Evolutionary conservation across 2,329 filamentous ascomycete genomes (phyloP), one percentile per base, ranked within the genome.

Genomic region (Penicillium sp.): DNA sequence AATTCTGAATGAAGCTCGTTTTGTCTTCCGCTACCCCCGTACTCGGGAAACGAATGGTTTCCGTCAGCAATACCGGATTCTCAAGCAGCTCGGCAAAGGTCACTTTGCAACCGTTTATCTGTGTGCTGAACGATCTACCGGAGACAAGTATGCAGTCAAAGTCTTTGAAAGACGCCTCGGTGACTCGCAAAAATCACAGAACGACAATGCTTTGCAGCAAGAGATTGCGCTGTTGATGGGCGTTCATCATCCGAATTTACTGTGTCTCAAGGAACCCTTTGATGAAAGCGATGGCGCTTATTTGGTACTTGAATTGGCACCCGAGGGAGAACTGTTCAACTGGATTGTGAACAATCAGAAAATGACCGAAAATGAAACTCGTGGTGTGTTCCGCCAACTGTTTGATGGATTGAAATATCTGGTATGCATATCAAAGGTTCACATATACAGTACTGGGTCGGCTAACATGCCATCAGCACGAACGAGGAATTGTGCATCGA

Each of bases 201-300:
- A 40, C 17, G 86, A 88, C 6, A 91, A 96, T 57, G 88, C 90
- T 2, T 76, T 97, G 43, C 91, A 97, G 70, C 92, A 97, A 72
- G 95, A 99, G 73, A 96, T 99, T 70, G 93, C 90, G 22, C 90
- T 99, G 16, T 78, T 99, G 58, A 97, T 96, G 91, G 86, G 91
- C n/a, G 91, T 99, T 58, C 96, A 89, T 70, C 94, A 99, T 73
- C 90, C 91, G 4, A 94, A 95, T 63, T 83, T 99, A 50, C 80
- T 99, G 14, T 97, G 92, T 70, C 79, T 99, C 53, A 97, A 96
- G 73, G 92, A 96, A 63, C 96, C 91, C 0, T 99, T 96, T 71
- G 90, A 96, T 67, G 94, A 99, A 72, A 83, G 83, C 46, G 91
- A 94, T 63, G 90, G 90, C 1, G 91, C 97, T 19, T 97, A 96